Evolutionary conservation across 2,329 filamentous ascomycete genomes (phyloP), one percentile per base, ranked within the genome.

Genomic region (Neoascochyta sp.): DNA sequence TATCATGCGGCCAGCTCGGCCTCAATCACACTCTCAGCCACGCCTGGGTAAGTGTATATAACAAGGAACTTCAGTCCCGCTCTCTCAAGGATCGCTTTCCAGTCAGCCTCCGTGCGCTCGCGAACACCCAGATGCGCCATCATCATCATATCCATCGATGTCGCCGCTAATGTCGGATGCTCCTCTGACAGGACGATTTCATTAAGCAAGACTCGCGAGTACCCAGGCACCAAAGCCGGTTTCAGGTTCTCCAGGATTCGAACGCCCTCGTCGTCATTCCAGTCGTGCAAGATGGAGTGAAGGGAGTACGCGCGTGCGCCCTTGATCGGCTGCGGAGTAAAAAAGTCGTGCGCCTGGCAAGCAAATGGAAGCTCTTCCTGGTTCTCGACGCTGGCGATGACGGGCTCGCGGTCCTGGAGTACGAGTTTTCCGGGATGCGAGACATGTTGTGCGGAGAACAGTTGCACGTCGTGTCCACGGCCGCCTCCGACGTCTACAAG

Each of bases 341-440:
- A 64, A 33, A 74, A 74, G 38, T 74, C 65, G 34, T 74, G 60
- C 3, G 46, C 48, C 57, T 38, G 29, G 20, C 33, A 22, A 14
- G 36, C 27, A 23, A 44, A 71, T 63, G 4, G 44, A 6, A 36
- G 57, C 38, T 16, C 63, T 49, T 9, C 40, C 24, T 15, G 32
- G 6, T 27, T 39, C 16, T 3, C 39, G 27, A 22, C 43, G 39
- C 10, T 50, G 46, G 11, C 57, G 36, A 23, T 47, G 39, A 27
- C 59, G 30, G 11, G 74, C 66, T 3, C 57, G 47, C 0, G 65
- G 60, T 76, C 74, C 41, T 77, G 70, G 0, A 76, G 52, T 1
- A 76, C 47, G 3, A 75, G 46, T 4, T 60, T 53, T 2, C 71
- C 71, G 0, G 64, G 61, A 0, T 55, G 46, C 1, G 59, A 28